Evolutionary conservation across 148 eudicot genomes (phyloP).

Genomic region (Amaranthus hypochondriacus): DNA sequence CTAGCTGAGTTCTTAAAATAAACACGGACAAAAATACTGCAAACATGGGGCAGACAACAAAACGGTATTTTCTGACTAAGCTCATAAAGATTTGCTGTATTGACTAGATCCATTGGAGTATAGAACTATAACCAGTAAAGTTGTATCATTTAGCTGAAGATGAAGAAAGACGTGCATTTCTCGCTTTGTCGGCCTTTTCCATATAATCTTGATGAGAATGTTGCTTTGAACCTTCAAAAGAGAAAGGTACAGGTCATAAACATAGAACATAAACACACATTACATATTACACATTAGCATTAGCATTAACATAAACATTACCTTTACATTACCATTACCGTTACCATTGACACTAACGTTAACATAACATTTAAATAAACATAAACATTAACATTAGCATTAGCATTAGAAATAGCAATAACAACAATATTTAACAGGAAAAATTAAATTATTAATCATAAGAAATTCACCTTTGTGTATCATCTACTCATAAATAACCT

Average conservation of each 20-base stretch:
- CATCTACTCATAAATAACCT: too few species aligned
- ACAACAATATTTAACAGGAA: too few species aligned
- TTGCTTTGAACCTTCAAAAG: slow-evolving; percentile 53
- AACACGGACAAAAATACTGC: neutral
- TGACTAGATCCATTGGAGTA: neutral
- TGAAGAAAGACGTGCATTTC: slow-evolving; percentile 56
- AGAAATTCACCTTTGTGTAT: too few species aligned
- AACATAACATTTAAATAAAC: too few species aligned
- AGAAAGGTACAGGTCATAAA: neutral
- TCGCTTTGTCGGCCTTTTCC: slow-evolving; percentile 69
- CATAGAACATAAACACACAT: too few species aligned
- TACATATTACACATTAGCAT: too few species aligned
- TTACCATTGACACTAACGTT: too few species aligned
- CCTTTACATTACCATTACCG: too few species aligned
- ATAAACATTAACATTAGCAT: too few species aligned
- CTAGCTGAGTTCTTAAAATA: neutral
- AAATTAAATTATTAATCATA: too few species aligned
- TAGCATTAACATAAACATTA: too few species aligned
- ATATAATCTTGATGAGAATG: slow-evolving; percentile 75
- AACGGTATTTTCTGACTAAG: neutral
- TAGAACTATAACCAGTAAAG: neutral
- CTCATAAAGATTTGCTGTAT: neutral
- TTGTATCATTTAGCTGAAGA: slow-evolving; percentile 24
- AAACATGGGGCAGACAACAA: neutral
- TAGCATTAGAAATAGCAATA: too few species aligned